Base-by-base conservation (phyloP, 2,329 filamentous ascomycete species). In the Aureobasidium leucospermi region DNA sequence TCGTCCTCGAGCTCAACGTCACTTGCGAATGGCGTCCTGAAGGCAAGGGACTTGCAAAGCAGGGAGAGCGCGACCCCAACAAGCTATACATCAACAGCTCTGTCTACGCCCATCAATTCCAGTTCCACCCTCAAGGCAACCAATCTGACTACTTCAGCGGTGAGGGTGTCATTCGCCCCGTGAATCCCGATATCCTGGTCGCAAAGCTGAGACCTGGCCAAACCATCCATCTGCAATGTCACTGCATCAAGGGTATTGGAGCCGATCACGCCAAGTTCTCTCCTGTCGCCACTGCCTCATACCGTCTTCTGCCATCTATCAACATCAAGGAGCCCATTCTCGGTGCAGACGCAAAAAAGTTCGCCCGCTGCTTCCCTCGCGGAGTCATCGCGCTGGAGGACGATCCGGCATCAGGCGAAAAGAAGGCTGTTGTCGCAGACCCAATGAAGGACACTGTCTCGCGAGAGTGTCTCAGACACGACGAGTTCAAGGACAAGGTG, bases 251-350 rank as follows among this genome's bases (percentile, higher is more conserved):
- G 77, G 94, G 95, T 62, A 85, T 95, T 65, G 94, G 94, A 49
- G 85, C 87, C 64, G 94, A 99, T 74, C 94, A 99, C 74, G 88
- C 94, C 67, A 99, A 99, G 75, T 99, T 94, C 78, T 96, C 90
- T 0, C 94, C 94, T 48, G 94, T 97, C 38, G 92, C 93, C 3
- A 96, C 94, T 1, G 94, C 94, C 3, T 90, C 88, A 28, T 99
- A 99, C 78, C 85, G 94, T 52, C 82, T 99, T 19, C 78, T 99
- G 70, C 94, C 94, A 7, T 86, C 86, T 65, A 97, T 99, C 73
- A 81, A 83, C 64, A 97, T 99, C 70, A 78, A 81, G 46, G 78
- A 82, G 66, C 94, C 94, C 19, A 97, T 99, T 62, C 72, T 96
- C 4, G 94, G 93, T 45, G 79, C 81, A 42, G 91, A 97, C 68